Conservation (phyloP, 345 rosid species). For the Linum tenue region DNA sequence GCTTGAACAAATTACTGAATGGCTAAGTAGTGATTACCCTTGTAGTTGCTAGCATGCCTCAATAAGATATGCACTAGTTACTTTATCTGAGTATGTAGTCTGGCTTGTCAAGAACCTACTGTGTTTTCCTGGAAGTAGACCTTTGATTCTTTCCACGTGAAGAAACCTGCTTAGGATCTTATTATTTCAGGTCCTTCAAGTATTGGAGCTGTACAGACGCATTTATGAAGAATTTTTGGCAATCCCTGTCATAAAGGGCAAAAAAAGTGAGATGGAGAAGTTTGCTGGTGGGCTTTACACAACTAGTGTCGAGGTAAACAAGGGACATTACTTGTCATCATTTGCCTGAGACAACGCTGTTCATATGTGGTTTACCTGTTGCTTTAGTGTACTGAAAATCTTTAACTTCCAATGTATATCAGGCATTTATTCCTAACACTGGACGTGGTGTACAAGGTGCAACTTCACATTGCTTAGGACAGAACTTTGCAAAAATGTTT, state of each 20-base stretch:
- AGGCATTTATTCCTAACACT: conserved; percentile 96
- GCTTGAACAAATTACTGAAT: not conserved
- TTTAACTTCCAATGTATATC: conserved; percentile 6
- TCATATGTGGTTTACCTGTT: not conserved
- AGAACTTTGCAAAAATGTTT: conserved; percentile 94
- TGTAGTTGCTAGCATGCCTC: not conserved
- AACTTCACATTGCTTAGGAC: conserved; percentile 94
- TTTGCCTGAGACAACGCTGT: not conserved
- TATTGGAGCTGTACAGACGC: conserved; percentile 79
- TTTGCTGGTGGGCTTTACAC: conserved; percentile 98
- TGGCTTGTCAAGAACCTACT: not conserved
- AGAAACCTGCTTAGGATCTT: not conserved
- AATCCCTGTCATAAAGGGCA: conserved; percentile 82
- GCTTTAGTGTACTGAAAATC: not conserved
- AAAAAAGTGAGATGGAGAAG: conserved; percentile 94
- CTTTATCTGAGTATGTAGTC: not conserved
- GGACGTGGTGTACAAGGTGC: conserved; percentile 99
- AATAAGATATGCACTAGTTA: not conserved
- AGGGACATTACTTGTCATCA: not conserved
- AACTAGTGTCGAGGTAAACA: conserved; percentile 76
- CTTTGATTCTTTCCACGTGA: not conserved
- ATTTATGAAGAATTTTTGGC: conserved; percentile 91
- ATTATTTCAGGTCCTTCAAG: conserved; percentile 47
- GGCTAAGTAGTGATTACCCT: not conserved
- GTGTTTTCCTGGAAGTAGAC: not conserved